phyloP scores from a whole-genome alignment of 805 yeast species.

The Myxozyma mucilagina region DNA sequence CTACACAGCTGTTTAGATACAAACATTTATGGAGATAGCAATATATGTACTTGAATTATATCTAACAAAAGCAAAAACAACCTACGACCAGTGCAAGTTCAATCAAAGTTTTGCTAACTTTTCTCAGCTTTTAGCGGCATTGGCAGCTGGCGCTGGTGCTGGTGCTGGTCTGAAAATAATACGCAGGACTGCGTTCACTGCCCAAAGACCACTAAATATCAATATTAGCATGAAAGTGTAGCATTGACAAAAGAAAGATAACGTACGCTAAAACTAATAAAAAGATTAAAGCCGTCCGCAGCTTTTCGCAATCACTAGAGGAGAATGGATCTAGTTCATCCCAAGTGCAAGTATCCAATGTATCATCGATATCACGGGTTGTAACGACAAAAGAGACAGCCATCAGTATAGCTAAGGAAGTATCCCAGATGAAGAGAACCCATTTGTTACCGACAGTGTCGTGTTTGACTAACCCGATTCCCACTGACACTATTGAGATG shows the following conservation, averaged over 20 bases:
- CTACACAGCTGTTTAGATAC: background rate
- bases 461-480: background rate
- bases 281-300: constrained; percentile 26
- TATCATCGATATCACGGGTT: background rate
- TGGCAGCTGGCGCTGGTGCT: background rate
- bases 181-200: background rate
- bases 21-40: background rate
- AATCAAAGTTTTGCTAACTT: background rate
- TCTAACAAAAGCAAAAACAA: background rate
- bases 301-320: constrained; percentile 11
- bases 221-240: background rate
- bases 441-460: background rate
- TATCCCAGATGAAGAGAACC: constrained; percentile 15
- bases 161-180: background rate
- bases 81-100: no score
- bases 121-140: background rate
- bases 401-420: constrained; percentile 6
- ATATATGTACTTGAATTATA: background rate
- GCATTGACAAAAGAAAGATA: background rate
- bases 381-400: constrained; percentile 11
- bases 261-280: constrained; percentile 21
- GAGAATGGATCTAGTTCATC: constrained; percentile 21
- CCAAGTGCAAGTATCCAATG: constrained; percentile 21
- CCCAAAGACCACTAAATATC: constrained; percentile 9
- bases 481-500: constrained; percentile 11